Evolutionary conservation across 1,139 yeast species (phyloP), one percentile per base, ranked within the genome.

Genomic region (Yamadazyma membranifaciens): DNA sequence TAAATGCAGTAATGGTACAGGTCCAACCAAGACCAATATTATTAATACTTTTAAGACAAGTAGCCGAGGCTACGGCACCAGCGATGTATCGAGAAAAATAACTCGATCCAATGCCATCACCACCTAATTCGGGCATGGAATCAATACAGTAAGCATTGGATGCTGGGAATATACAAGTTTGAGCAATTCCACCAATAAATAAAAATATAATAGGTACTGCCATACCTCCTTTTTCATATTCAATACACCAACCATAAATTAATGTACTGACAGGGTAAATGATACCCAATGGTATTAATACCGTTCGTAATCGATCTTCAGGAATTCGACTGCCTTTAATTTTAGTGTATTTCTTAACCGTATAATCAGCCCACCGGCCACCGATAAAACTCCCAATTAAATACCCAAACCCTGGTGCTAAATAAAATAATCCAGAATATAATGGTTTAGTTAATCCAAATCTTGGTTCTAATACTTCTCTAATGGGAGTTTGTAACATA

Each of bases 81-180:
- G 76, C 73, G 2, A 74, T 44, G 48, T 70, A 77, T 40, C 83
- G 55, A 1, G 72, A 58, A 40, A 73, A 67, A 44, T 78, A 78
- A 48, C 77, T 77, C 12, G 76, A 69, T 0, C 73, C 79, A 33
- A 78, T 69, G 1, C 77, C 80, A 49, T 74, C 80, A 14, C 81
- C 79, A 26, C 67, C 67, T 31, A 76, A 51, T 35, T 71, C 67
- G 2, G 81, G 81, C 69, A 77, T 64, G 2, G 75, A 69, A 51
- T 78, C 83, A 11, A 76, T 77, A 55, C 81, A 75, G 49, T 78
- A 78, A 6, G 81, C 68, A 49, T 78, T 78, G 17, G 73, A 52
- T 14, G 76, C 67, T 1, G 82, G 80, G 48, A 75, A 78, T 9
- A 67, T 56, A 28, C 70, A 59, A 0, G 80, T 73, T 52, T 78